Conservation (phyloP, 441 rosid species). For the Manihot esculenta region DNA sequence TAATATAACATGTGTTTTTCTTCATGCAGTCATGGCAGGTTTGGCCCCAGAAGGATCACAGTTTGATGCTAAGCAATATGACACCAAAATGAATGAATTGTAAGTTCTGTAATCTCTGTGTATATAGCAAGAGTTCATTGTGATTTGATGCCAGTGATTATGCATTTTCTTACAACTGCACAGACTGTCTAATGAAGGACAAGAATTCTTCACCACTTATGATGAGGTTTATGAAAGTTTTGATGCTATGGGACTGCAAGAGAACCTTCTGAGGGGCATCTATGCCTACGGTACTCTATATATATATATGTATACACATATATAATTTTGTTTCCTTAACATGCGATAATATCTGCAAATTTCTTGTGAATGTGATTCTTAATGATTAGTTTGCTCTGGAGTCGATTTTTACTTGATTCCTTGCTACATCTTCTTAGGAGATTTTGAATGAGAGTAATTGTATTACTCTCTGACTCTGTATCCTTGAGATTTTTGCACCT, state of each 20-base stretch:
- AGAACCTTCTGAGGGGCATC: slow-evolving; percentile 52
- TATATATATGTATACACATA: slow-evolving; percentile 9
- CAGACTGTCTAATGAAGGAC: slow-evolving; percentile 46
- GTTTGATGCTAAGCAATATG: slow-evolving; percentile 70
- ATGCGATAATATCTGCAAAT: not conserved
- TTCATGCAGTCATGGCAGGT: slow-evolving; percentile 69
- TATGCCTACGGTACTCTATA: slow-evolving; percentile 53
- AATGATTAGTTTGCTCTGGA: not conserved
- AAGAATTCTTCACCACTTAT: slow-evolving; percentile 58
- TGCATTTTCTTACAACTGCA: not conserved
- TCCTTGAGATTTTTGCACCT: not conserved
- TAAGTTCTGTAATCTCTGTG: slow-evolving; percentile 13
- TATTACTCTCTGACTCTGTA: not conserved
- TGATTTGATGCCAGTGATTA: not conserved
- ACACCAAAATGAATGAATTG: slow-evolving; percentile 61
- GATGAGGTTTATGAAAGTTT: slow-evolving; percentile 63
- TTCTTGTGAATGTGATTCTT: not conserved
- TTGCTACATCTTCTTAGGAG: not conserved
- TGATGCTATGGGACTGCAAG: slow-evolving; percentile 64
- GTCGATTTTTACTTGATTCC: not conserved
- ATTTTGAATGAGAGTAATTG: slow-evolving; percentile 15
- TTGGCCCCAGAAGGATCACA: slow-evolving; percentile 71
- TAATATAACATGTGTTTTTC: not conserved
- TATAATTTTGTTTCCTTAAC: not conserved
- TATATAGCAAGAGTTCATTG: not conserved